Evolutionary conservation across 345 rosid genomes (phyloP).

Genomic region (Dimocarpus longan): DNA sequence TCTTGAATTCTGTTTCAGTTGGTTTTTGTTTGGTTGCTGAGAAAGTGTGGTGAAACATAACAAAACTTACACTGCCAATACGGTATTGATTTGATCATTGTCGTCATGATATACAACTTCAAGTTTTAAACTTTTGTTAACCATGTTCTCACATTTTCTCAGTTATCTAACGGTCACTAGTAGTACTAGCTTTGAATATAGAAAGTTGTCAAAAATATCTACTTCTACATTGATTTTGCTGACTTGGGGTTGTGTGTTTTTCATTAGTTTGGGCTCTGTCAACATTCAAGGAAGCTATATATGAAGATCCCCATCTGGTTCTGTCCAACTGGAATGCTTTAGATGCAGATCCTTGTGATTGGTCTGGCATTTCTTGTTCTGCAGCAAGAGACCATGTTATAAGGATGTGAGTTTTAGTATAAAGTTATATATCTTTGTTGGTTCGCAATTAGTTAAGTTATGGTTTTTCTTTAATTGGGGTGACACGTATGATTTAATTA

Average conservation of each 20-base stretch:
- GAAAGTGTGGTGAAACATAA: conserved; percentile 18
- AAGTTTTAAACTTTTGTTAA: background rate
- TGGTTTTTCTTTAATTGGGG: conserved; percentile 9
- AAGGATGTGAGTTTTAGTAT: conserved; percentile 63
- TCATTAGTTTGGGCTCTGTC: conserved; percentile 66
- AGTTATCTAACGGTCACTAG: background rate
- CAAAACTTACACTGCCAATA: conserved; percentile 1
- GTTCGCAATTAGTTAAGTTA: background rate
- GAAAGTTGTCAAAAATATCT: background rate
- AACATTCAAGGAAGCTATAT: conserved; percentile 82
- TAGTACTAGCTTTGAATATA: background rate
- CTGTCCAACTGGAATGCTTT: conserved; percentile 82
- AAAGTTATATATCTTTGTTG: background rate
- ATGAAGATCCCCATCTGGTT: conserved; percentile 79
- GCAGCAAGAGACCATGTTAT: conserved; percentile 62
- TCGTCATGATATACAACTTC: background rate
- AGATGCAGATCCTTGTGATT: conserved; percentile 85
- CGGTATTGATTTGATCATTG: background rate
- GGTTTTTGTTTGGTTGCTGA: conserved; percentile 29
- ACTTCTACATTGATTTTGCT: conserved; percentile 19
- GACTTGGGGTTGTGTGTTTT: conserved; percentile 20
- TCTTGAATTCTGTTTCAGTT: conserved; percentile 44
- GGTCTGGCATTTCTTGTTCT: conserved; percentile 75
- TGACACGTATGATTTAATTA: background rate
- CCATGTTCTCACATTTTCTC: conserved; percentile 14